Conservation (phyloP, 306 rosid genomes). For the Canavalia gladiata region DNA sequence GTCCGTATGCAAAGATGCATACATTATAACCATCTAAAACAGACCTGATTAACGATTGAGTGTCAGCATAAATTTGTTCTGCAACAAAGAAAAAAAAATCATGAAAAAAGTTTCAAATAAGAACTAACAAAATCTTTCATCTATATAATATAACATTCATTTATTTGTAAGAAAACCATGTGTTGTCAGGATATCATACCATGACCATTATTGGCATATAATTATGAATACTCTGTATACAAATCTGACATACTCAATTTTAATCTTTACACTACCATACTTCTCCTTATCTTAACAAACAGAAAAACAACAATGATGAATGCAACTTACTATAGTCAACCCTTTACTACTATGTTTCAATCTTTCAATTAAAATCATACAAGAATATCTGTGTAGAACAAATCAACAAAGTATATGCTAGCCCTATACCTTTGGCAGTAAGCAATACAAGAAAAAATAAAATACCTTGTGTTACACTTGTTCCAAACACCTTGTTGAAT, state of each 20-base stretch:
- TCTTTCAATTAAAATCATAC: conserved; percentile 4
- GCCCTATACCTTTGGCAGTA: conserved; percentile 27
- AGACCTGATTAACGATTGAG: conserved; percentile 85
- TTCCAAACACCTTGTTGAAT: conserved; percentile 89
- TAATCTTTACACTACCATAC: conserved; percentile 2
- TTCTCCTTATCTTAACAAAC: neutral
- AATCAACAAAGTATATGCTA: conserved; percentile 10
- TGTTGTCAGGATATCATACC: conserved; percentile 4
- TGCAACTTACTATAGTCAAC: conserved; percentile 23
- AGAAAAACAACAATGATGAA: neutral
- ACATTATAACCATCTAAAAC: conserved; percentile 92
- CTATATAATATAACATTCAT: conserved; percentile 7
- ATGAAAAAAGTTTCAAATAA: conserved; percentile 31
- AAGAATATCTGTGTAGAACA: neutral
- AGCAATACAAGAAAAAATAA: conserved; percentile 21
- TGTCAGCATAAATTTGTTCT: conserved; percentile 94
- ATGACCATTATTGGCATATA: conserved; percentile 6
- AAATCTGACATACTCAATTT: neutral
- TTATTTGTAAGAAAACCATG: conserved; percentile 15
- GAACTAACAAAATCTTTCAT: neutral
- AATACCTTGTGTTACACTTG: conserved; percentile 93
- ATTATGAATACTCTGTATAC: neutral
- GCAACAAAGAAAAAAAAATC: conserved; percentile 50
- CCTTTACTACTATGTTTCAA: neutral
- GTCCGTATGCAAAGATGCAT: conserved; percentile 99